phyloP scores from a whole-genome alignment of 2,329 filamentous ascomycete genomes.

The Colletotrichum lentis region DNA sequence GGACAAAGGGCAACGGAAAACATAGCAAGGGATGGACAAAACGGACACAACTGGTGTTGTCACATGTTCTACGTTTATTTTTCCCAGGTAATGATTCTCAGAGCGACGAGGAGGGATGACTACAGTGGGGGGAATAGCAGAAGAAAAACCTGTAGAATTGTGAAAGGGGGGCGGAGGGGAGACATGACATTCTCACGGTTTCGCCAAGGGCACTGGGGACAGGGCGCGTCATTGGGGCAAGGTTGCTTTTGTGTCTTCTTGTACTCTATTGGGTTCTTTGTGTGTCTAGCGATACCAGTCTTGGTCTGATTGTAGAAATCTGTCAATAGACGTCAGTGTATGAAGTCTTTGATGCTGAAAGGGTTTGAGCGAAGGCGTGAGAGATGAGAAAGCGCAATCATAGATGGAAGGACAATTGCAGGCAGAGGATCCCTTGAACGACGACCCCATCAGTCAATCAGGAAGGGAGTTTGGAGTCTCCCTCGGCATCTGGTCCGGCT shows the following conservation, averaged over 20 bases:
- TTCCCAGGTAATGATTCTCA: slow-evolving; percentile 13
- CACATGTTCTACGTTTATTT: slow-evolving; percentile 8
- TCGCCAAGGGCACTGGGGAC: slow-evolving; percentile 13
- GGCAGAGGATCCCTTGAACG: too few relatives aligned
- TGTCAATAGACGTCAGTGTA: slow-evolving; percentile 36
- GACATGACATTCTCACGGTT: slow-evolving; percentile 12
- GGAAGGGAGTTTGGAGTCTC: too few relatives aligned
- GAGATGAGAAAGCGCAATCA: neutral
- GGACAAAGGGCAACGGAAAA: slow-evolving; percentile 16
- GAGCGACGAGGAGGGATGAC: neutral
- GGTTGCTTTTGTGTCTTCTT: slow-evolving; percentile 30
- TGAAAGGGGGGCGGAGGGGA: slow-evolving; percentile 17
- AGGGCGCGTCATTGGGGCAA: slow-evolving; percentile 11
- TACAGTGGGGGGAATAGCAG: neutral
- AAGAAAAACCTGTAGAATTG: slow-evolving; percentile 13
- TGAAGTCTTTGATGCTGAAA: neutral
- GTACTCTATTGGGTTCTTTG: slow-evolving; percentile 31
- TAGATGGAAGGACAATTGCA: neutral
- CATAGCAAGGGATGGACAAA: neutral
- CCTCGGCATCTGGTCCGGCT: slow-evolving; percentile 11
- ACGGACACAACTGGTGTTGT: slow-evolving; percentile 24
- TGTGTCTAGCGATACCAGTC: slow-evolving; percentile 37
- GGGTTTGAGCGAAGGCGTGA: neutral
- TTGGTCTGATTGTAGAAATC: slow-evolving; percentile 27
- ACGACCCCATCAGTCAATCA: too few relatives aligned